These are phyloP conservation scores for Fusarium siculi DNA, from an alignment of 2,329 filamentous ascomycete genomes.

Conservation along the genomic window DNA sequence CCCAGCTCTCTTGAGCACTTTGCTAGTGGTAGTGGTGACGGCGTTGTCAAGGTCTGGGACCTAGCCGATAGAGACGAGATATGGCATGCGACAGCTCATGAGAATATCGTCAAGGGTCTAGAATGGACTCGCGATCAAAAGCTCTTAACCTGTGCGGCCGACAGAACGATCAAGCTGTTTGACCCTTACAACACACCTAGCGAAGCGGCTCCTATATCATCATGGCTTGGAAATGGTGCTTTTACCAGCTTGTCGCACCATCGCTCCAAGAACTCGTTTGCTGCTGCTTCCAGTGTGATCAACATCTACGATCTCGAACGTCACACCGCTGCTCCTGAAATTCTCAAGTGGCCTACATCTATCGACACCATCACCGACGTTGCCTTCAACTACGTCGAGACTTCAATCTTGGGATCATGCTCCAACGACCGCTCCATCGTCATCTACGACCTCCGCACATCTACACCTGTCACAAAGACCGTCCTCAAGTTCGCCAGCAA, in stretches of 20 bases:
- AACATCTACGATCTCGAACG: slow-evolving; percentile 90
- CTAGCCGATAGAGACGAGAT: slow-evolving; percentile 76
- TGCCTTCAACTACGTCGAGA: slow-evolving; percentile 93
- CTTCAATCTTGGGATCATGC: slow-evolving; percentile 86
- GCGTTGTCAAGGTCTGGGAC: slow-evolving; percentile 94
- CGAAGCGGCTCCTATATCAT: slow-evolving; percentile 78
- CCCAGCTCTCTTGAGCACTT: slow-evolving; percentile 77
- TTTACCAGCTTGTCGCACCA: slow-evolving; percentile 90
- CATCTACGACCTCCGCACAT: slow-evolving; percentile 91
- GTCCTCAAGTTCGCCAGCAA: slow-evolving; percentile 86
- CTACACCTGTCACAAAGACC: slow-evolving; percentile 82
- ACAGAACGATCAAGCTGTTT: slow-evolving; percentile 89
- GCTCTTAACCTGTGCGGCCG: slow-evolving; percentile 85
- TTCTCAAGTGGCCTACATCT: slow-evolving; percentile 85
- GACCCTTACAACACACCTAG: slow-evolving; percentile 83
- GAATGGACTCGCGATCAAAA: slow-evolving; percentile 89
- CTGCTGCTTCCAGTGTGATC: slow-evolving; percentile 79
- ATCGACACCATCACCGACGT: slow-evolving; percentile 91
- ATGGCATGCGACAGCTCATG: slow-evolving; percentile 85
- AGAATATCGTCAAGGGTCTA: slow-evolving; percentile 92
- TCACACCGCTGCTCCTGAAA: slow-evolving; percentile 82
- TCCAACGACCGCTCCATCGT: slow-evolving; percentile 88
- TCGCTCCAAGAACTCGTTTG: slow-evolving; percentile 80
- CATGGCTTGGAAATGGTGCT: slow-evolving; percentile 83
- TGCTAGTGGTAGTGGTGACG: slow-evolving; percentile 89